Evolutionary conservation across 73 alveolate genomes (phyloP), one percentile per base, ranked within the genome.

Genomic region (Paramecium biaurelia): DNA sequence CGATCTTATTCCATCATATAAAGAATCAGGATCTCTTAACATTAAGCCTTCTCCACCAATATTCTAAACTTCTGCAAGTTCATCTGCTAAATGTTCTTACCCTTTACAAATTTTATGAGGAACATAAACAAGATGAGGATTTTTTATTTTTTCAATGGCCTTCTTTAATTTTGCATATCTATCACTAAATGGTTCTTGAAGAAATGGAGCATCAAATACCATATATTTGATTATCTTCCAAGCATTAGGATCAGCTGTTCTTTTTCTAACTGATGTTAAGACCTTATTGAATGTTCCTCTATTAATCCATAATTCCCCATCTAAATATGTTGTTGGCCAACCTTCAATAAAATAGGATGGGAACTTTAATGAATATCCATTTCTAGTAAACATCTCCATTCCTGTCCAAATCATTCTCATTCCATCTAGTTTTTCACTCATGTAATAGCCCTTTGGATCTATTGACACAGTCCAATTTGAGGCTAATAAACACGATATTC

Each of bases 181-280:
- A 47, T 92, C 92, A 18, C 67, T 67, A 67, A 95, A 96, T 14
- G 95, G 92, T 24, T 92, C 94, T 18, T 88, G 34, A 8, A 93
- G 43, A 6, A 70, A 67, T 4, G 99, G 99, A 24, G 96, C 97
- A 57, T 96, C 99, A 92, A 93, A 96, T 63, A 96, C 96, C 84
- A 96, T 76, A 85, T 85, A 96, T 67, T 57, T 92, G 26, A 95
- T 95, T 20, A 86, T 92, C 79, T 92, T 93, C 98, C 99, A 96
- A 4, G 85, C 67, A 43, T 45, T 88, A 14, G 72, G 68, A 58
- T 76, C 89, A 24, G 93, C 93, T 23, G 92, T 76, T 72, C 95
- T 93, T n/a, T 85, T 85, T 88, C 88, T 70, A 32, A 23, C 85
- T 10, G 45, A 34, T 34, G 63, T 85, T 24, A 57, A 38, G n/a